Conservation (phyloP, 2,329 filamentous ascomycete genomes). For the Stylonectria norvegica region DNA sequence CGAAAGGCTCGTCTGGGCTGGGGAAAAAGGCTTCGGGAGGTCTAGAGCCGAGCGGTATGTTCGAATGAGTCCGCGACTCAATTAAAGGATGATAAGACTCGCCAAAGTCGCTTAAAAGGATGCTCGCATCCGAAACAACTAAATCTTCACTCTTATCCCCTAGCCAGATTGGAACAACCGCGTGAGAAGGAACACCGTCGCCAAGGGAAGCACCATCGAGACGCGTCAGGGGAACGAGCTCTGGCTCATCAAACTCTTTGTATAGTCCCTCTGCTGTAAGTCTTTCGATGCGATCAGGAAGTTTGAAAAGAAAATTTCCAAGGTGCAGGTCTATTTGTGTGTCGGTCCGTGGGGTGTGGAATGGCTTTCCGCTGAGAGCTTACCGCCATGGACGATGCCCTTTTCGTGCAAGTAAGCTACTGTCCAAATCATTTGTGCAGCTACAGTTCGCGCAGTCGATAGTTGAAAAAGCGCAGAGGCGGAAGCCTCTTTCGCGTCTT, state of each 20-base stretch:
- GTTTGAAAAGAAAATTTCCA: conserved; percentile 19
- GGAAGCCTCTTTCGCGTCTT: conserved; percentile 18
- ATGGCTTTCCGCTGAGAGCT: neutral
- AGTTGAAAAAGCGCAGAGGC: conserved; percentile 17
- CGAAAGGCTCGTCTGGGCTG: conserved; percentile 14
- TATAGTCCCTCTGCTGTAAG: conserved; percentile 17
- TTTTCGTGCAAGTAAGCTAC: conserved; percentile 19
- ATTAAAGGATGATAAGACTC: conserved; percentile 16
- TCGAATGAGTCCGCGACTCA: conserved; percentile 18
- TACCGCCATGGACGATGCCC: conserved; percentile 21
- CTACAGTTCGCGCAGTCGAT: conserved; percentile 18
- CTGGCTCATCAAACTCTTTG: conserved; percentile 10
- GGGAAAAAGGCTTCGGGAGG: conserved; percentile 21
- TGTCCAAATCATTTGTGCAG: conserved; percentile 18
- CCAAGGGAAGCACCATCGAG: conserved; percentile 19
- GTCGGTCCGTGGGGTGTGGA: neutral
- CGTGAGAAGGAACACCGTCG: conserved; percentile 15
- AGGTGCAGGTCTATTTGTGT: conserved; percentile 16
- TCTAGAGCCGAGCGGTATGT: conserved; percentile 16
- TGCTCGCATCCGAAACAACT: conserved; percentile 14
- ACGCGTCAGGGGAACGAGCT: conserved; percentile 18
- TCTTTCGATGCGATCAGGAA: conserved; percentile 15
- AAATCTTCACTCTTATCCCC: conserved; percentile 20
- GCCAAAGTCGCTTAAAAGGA: conserved; percentile 20
- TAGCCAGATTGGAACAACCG: conserved; percentile 19